Evolutionary conservation across 257 asterid species (phyloP), one percentile per base, ranked within the genome.

Genomic region (Gentiana macrophylla): DNA sequence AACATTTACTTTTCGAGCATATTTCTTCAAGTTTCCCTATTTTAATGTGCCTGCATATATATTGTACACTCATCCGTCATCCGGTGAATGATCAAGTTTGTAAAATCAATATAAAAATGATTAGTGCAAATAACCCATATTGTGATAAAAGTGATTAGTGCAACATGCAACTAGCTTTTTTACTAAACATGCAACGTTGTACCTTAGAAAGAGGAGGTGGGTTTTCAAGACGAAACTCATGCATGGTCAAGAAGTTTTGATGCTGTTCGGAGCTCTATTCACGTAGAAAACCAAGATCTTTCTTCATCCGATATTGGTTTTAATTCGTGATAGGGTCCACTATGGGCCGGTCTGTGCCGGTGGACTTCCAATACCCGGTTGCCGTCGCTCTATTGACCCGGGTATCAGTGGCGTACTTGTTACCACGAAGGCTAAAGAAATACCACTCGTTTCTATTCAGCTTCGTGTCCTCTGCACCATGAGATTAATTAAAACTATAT

Each of bases 361-460:
- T 89, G 1, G 97, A 95, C 74, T 89, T 89, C 97, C 97, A 89
- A 53, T 83, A 86, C n/a, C 94, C 97, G 0, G 86, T 65, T 36
- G 59, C 68, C 32, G 97, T 89, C 4, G 95, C 95, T 24, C 24
- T 24, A 24, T 24, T 24, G 24, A 24, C 24, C 24, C 24, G 24
- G 24, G 24, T 24, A 24, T 1, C 24, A 24, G 24, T 24, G 24
- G 24, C 24, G 24, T 24, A 24, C 24, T 24, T 24, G 24, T 24
- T 24, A 24, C 24, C 24, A 24, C 24, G 24, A 24, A 24, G 24
- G 24, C 24, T 86, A 57, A 89, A 89, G 83, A 89, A 89, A 75
- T 86, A 89, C 97, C 97, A 89, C 71, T 89, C 95, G 1, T 36
- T 78, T 0, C 94, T 75, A 37, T 86, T 86, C 74, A 89, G 68